Base-by-base conservation (phyloP, 2,329 filamentous ascomycete species). In the Botrytis tulipae region DNA sequence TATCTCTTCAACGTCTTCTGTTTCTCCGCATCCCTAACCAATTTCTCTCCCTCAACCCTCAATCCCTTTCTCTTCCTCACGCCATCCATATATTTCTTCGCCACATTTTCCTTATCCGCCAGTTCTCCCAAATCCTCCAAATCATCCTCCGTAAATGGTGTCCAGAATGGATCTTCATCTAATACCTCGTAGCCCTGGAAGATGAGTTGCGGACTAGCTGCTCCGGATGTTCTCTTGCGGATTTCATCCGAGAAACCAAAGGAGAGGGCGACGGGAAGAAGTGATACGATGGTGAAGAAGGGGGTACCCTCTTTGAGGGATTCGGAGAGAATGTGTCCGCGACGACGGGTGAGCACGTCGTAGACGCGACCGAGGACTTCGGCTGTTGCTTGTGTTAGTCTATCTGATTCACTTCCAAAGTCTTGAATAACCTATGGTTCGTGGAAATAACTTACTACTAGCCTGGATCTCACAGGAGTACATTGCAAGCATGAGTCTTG, bases 221-320 rank as follows among this genome's bases (percentile, higher is more conserved):
- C 93, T 4, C 96, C 96, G 10, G 91, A 94, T 0, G 94, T 97
- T 10, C 95, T 89, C 84, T 98, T 98, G 74, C 96, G 90, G 84
- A 99, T 98, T 83, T 99, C 96, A 81, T 98, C 96, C 7, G 90
- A 90, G 84, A 99, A 99, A 1, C 96, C 96, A 81, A 99, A 99
- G 14, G 93, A 96, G 83, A 98, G 95, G 32, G 94, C 95, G 0
- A 97, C 96, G 0, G 96, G 96, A 9, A 99, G 87, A 2, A 95
- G 87, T 0, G 95, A 93, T 71, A 92, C 88, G 81, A 99, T 97
- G 7, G 94, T 97, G 86, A 97, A 99, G 84, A 98, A 98, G 1
- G 95, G 95, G 0, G 94, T 97, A 37, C 96, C 95, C 81, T 97
- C 94, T 79, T 97, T 97, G 86, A 99, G 93, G 32, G 91, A 90